These are phyloP conservation scores for Graphium sp. DNA, from an alignment of 2,329 filamentous ascomycete species.

Conservation along the genomic window DNA sequence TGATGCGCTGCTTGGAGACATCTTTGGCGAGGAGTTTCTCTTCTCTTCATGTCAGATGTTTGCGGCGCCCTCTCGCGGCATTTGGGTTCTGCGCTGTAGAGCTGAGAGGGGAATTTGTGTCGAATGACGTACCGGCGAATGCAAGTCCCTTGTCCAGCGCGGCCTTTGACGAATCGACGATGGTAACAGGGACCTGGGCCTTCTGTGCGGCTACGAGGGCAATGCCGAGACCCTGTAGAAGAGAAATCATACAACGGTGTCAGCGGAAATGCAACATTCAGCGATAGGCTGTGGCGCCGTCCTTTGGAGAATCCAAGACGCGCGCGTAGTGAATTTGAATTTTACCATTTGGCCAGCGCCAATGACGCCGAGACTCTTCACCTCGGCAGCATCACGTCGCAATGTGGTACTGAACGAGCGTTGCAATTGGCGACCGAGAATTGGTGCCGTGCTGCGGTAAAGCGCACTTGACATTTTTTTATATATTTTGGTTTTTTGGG, in stretches of 20 bases:
- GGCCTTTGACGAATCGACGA: conserved; percentile 72
- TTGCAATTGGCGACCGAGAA: conserved; percentile 2
- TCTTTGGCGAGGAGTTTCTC: conserved; percentile 91
- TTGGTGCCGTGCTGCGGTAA: too few species aligned
- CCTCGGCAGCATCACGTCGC: conserved; percentile 44
- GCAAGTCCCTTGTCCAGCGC: conserved; percentile 78
- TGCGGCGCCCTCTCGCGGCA: too few species aligned
- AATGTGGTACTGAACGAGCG: conserved; percentile 56
- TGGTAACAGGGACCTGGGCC: conserved; percentile 66
- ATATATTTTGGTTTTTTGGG: too few species aligned
- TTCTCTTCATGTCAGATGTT: conserved; percentile 13
- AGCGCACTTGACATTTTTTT: too few species aligned
- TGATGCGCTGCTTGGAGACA: conserved; percentile 72
- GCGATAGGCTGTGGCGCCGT: too few species aligned
- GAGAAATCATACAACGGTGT: neutral
- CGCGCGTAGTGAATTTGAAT: too few species aligned
- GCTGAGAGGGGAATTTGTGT: too few species aligned
- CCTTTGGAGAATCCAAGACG: too few species aligned
- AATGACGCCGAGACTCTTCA: conserved; percentile 80
- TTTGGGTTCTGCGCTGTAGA: too few species aligned
- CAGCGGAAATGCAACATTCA: neutral
- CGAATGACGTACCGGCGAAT: conserved; percentile 53
- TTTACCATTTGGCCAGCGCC: conserved; percentile 92
- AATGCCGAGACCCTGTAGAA: conserved; percentile 71
- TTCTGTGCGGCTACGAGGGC: conserved; percentile 81